Percentiles rank a stretch among this genome's conserved stretches.
phyloP scores from a whole-genome alignment of 2,329 filamentous ascomycete species.

The Ilyonectria robusta region DNA sequence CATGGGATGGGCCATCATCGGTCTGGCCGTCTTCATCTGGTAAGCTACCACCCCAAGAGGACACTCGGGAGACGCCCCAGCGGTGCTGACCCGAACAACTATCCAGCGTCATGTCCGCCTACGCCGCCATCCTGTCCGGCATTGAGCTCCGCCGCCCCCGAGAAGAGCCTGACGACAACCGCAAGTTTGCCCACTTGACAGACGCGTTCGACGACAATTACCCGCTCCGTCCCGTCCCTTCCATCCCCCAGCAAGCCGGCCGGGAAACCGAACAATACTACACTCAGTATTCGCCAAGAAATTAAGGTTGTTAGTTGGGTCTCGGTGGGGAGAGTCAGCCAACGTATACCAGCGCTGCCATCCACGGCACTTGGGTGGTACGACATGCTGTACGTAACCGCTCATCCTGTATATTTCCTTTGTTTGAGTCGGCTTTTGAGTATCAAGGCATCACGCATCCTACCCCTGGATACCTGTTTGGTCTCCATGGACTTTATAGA shows the following conservation, averaged over 20 bases:
- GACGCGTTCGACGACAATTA: background rate
- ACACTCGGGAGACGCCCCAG: background rate
- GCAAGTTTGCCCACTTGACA: background rate
- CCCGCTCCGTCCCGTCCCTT: background rate
- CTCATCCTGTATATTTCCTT: background rate
- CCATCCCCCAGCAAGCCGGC: background rate
- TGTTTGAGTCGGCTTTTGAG: background rate
- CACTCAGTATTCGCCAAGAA: background rate
- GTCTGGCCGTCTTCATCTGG: background rate
- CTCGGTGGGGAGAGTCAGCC: background rate
- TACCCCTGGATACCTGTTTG: background rate
- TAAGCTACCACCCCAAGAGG: background rate
- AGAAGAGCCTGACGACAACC: background rate
- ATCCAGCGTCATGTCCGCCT: background rate
- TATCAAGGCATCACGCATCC: background rate
- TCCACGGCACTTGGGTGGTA: background rate
- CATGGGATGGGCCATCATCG: background rate
- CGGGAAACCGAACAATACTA: background rate
- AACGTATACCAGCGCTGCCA: background rate
- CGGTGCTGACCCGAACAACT: background rate
- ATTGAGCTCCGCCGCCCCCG: background rate
- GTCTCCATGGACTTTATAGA: background rate
- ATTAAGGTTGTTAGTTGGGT: background rate
- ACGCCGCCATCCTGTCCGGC: background rate
- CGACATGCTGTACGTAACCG: background rate